Evolutionary conservation across 1,139 yeast species (phyloP), one percentile per base, ranked within the genome.

Genomic region (Saccharomyces hybrid): DNA sequence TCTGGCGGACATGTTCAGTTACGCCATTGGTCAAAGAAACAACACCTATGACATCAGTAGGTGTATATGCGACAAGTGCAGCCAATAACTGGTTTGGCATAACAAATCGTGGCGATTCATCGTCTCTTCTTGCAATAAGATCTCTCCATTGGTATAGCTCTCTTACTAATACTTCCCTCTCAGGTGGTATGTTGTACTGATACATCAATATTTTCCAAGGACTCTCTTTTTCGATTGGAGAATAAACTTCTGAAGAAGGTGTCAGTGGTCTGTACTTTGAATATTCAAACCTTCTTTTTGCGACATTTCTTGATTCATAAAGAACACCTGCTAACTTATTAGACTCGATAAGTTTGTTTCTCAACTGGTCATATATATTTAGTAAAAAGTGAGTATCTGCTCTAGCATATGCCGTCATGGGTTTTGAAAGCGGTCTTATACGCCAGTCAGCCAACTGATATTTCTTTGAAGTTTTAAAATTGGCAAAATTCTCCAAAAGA

Each of bases 361-460:
- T 82, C 68, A 93, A 72, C 60, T 81, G 82, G 64, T 90, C 96
- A 69, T 76, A 95, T 25, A 93, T 86, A 67, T 86, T 82, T 47
- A 93, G 76, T 55, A 93, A 72, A 64, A 90, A 93, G 68, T 93
- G 99, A 0, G 99, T 93, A 71, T 93, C 99, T 0, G 97, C 88
- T 61, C 96, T 79, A 0, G 99, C 99, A 70, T 93, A 93, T 23
- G 87, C 81, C 58, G 77, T 70, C 95, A 93, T 86, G 44, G 89
- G 84, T 13, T 75, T 70, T 3, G 89, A 80, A 53, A 93, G 73
- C 0, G 99, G 99, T 61, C 99, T 78, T 4, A 85, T 73, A 69
- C 99, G 81, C 99, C 99, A 93, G 70, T 93, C 99, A 0, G 98
- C 96, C 59, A 93, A 73, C 71, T 95, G 99, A 70, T 91, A 95